Evolutionary conservation across 768 basidiomycete genomes (phyloP).

Genomic region (Tylopilus vinaceipallidus): DNA sequence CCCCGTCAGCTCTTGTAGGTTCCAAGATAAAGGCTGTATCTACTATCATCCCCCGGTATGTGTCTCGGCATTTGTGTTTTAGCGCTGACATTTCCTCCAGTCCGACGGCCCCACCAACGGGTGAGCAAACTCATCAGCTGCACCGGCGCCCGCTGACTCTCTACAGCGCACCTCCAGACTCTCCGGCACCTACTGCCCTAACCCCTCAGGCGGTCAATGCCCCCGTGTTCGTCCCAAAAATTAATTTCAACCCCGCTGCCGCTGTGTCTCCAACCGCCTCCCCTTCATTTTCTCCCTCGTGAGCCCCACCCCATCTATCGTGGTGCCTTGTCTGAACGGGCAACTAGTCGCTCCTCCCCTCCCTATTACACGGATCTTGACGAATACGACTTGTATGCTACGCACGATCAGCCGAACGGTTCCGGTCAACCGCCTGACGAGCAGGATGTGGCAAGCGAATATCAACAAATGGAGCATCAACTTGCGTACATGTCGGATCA

Average conservation of each 20-base stretch:
- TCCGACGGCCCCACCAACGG: slow-evolving; percentile 19
- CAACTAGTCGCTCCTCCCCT: slow-evolving; percentile 26
- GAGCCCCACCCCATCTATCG: slow-evolving; percentile 1
- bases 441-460: slow-evolving; percentile 16
- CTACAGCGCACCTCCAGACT: slow-evolving; percentile 41
- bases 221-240: slow-evolving; percentile 81
- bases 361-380: slow-evolving; percentile 32
- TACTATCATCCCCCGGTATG: slow-evolving; percentile 77
- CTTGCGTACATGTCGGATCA: slow-evolving; percentile 20
- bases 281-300: slow-evolving; percentile 32
- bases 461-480: slow-evolving; percentile 22
- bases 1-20: slow-evolving; percentile 69
- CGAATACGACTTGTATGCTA: slow-evolving; percentile 40
- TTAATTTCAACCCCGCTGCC: slow-evolving; percentile 40
- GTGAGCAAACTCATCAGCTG: slow-evolving; percentile 20
- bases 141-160: slow-evolving; percentile 6
- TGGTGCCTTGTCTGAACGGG: slow-evolving; percentile 10
- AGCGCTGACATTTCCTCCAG: slow-evolving; percentile 20
- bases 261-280: slow-evolving; percentile 19
- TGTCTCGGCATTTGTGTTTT: neutral
- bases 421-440: slow-evolving; percentile 15
- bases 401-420: slow-evolving; percentile 8
- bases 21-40: slow-evolving; percentile 80
- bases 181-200: slow-evolving; percentile 41
- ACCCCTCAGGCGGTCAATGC: slow-evolving; percentile 76